A percentile compares a stretch with the other conserved stretches of the same genome.
Evolutionary conservation across 148 eudicot species (phyloP).

Genomic region (Rhododendron simsii): DNA sequence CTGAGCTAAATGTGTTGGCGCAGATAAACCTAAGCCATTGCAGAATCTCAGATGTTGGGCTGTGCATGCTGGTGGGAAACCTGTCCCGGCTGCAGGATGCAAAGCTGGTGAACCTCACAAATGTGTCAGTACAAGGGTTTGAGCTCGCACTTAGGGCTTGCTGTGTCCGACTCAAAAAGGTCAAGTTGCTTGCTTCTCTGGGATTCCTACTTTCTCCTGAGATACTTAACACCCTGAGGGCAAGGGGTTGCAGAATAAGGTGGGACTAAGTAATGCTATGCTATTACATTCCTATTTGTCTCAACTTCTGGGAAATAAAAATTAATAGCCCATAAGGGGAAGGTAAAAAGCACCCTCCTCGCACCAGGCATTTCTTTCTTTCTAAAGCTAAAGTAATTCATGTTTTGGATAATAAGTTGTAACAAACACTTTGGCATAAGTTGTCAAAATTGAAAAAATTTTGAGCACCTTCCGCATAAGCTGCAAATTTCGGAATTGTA

Average conservation of each 20-base stretch:
- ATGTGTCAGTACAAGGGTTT: slow-evolving; percentile 50
- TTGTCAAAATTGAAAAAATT: neutral
- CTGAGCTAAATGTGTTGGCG: slow-evolving; percentile 15
- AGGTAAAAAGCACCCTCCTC: neutral
- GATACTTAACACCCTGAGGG: slow-evolving; percentile 38
- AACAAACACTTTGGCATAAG: neutral
- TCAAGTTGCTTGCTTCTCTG: slow-evolving; percentile 47
- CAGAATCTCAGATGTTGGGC: slow-evolving; percentile 53
- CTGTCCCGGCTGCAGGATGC: slow-evolving; percentile 67
- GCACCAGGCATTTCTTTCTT: neutral
- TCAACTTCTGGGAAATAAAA: neutral
- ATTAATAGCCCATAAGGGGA: neutral
- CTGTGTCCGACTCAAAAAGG: slow-evolving; percentile 62
- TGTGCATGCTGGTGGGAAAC: slow-evolving; percentile 67
- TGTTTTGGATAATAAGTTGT: neutral
- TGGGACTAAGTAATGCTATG: slow-evolving; percentile 49
- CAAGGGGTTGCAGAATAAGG: slow-evolving; percentile 67
- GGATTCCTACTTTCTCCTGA: slow-evolving; percentile 41
- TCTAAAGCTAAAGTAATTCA: neutral
- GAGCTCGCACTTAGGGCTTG: slow-evolving; percentile 60
- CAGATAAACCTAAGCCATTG: slow-evolving; percentile 66
- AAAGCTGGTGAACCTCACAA: slow-evolving; percentile 53
- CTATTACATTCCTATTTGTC: neutral
- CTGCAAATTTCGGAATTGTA: too few relatives aligned
- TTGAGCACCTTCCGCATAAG: neutral